Base-by-base conservation (phyloP, 176 grass and related monocot genomes). In the Eleusine coracana region DNA sequence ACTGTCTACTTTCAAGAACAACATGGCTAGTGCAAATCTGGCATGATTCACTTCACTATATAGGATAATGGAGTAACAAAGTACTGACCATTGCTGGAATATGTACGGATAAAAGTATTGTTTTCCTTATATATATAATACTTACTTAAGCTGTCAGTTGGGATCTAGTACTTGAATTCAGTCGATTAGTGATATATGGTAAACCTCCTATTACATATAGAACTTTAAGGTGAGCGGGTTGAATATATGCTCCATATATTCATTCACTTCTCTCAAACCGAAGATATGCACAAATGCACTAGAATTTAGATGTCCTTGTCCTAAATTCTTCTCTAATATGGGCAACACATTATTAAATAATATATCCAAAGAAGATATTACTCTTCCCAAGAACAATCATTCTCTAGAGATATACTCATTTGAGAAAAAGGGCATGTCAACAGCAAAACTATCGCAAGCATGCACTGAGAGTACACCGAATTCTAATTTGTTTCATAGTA, bases 1-100 rank as follows among this genome's bases (percentile, higher is more conserved):
- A 21, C 13, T 68, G 36, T 58, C 58, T 68, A 37, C 13, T 37
- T 66, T 44, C 79, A 87, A 44, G 37, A 72, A 68, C 2, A 66
- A 70, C 52, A 62, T 54, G 12, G 65, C 31, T 65, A 66, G 66
- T 63, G 59, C 46, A 42, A 82, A 77, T 66, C 7, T 11, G 37
- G 36, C 13, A 14, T 45, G n/a, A 54, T 72, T 78, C 58, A 58
- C 4, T 72, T 78, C 58, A 58, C 4, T 73, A 14, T 58, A 73
- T 5, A 66, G 36, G 18, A 46, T 3, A 5, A 50, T 34, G 34
- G 10, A 37, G 12, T 36, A 55, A 42, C 14, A 45, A 87, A 42
- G 67, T 44, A 39, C 10, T 10, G 64, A 27, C 20, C 20, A 37
- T 56, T 56, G 13, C 46, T 83, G 9, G 41, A 62, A 60, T 66